Conservation (phyloP, 2,329 filamentous ascomycete genomes). For the Penicillium palitans region DNA sequence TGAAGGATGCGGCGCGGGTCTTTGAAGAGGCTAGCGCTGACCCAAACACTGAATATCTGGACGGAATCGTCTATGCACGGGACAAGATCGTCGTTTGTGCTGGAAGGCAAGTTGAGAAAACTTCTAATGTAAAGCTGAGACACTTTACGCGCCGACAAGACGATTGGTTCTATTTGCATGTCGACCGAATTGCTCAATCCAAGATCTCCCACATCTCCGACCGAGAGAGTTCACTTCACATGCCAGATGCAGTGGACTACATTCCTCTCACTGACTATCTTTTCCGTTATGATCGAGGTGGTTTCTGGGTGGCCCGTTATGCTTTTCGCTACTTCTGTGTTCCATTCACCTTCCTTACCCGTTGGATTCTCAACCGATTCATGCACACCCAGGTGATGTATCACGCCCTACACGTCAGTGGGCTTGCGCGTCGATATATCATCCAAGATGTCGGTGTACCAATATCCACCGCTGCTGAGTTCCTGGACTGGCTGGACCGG, state of each 20-base stretch:
- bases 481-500: slow-evolving; percentile 54
- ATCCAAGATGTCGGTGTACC: slow-evolving; percentile 65
- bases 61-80: slow-evolving; percentile 64
- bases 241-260: slow-evolving; percentile 20
- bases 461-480: slow-evolving; percentile 51
- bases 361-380: slow-evolving; percentile 61
- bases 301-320: slow-evolving; percentile 63
- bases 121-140: slow-evolving; percentile 38
- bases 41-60: slow-evolving; percentile 62
- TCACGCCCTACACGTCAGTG: slow-evolving; percentile 61
- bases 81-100: slow-evolving; percentile 60
- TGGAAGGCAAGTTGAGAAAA: slow-evolving; percentile 56
- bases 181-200: slow-evolving; percentile 5
- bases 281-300: slow-evolving; percentile 59
- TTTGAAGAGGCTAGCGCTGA: slow-evolving; percentile 50
- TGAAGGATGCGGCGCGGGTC: slow-evolving; percentile 51
- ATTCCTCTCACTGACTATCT: slow-evolving; percentile 41
- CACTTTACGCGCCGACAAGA: slow-evolving; percentile 61
- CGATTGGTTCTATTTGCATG: slow-evolving; percentile 74
- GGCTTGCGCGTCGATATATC: slow-evolving; percentile 57
- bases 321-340: slow-evolving; percentile 62
- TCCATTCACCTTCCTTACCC: slow-evolving; percentile 61
- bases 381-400: slow-evolving; percentile 64
- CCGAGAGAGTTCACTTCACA: not conserved
- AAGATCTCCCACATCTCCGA: not conserved